Evolutionary conservation across 2,329 filamentous ascomycete genomes (phyloP).

Genomic region (Penicillium sclerotigenum): DNA sequence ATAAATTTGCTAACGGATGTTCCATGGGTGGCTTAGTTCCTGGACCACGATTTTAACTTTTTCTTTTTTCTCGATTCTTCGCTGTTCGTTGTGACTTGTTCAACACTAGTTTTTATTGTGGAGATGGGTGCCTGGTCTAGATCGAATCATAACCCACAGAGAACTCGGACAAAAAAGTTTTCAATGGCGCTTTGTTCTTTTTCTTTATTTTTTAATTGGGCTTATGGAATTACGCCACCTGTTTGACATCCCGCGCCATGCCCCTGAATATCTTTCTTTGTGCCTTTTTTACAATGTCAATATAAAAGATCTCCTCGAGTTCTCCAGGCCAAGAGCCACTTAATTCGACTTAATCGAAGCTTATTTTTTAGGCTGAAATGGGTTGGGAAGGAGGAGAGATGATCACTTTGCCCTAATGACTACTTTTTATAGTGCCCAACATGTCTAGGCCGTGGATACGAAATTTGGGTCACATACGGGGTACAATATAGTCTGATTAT

Average conservation of each 20-base stretch:
- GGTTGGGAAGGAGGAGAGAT: slow-evolving; percentile 3
- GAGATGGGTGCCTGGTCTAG: not conserved
- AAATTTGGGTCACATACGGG: not conserved
- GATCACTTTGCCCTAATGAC: not conserved
- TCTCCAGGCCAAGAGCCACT: not conserved
- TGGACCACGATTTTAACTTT: not conserved
- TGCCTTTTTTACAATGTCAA: not conserved
- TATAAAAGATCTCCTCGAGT: not conserved
- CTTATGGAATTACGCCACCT: not conserved
- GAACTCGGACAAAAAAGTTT: not conserved
- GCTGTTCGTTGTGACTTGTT: not conserved
- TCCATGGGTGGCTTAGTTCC: not conserved
- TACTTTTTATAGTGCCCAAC: not conserved
- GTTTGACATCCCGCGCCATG: not conserved
- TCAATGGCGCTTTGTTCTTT: not conserved
- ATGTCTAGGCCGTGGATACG: slow-evolving; percentile 1
- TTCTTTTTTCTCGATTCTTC: not conserved
- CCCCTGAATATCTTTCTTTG: slow-evolving; percentile 2
- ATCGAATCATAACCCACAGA: slow-evolving; percentile 2
- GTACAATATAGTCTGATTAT: not conserved
- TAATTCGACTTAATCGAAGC: not conserved
- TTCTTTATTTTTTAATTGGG: not conserved
- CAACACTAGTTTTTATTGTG: not conserved
- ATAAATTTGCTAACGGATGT: not conserved
- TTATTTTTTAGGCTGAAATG: not conserved